Evolutionary conservation across 2,329 filamentous ascomycete genomes (phyloP).

Genomic region (Ophiosphaerella korrae): DNA sequence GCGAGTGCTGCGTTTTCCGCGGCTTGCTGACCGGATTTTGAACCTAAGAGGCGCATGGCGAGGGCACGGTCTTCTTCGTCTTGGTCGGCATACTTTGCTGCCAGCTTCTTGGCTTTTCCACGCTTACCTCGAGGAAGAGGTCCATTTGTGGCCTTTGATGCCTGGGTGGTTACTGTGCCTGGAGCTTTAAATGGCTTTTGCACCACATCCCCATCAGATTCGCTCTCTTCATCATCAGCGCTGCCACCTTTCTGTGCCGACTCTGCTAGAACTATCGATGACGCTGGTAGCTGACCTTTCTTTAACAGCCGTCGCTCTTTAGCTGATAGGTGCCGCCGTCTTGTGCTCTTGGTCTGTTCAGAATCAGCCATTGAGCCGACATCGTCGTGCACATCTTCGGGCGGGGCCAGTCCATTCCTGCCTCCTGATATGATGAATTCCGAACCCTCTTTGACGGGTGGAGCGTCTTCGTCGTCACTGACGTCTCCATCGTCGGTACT

Average conservation of each 20-base stretch:
- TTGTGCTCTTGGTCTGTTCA: slow-evolving; percentile 27
- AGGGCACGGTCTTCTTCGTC: slow-evolving; percentile 90
- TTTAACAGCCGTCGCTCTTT: slow-evolving; percentile 46
- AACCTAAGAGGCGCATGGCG: slow-evolving; percentile 86
- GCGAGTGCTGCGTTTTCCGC: slow-evolving; percentile 66
- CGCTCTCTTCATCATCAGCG: slow-evolving; percentile 41
- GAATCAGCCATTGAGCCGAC: slow-evolving; percentile 35
- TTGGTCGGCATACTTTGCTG: slow-evolving; percentile 88
- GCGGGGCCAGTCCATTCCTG: slow-evolving; percentile 4
- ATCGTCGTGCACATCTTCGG: slow-evolving; percentile 30
- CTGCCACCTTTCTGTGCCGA: slow-evolving; percentile 13
- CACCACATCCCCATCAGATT: slow-evolving; percentile 22
- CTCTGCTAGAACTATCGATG: slow-evolving; percentile 16
- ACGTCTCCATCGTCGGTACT: slow-evolving; percentile 15
- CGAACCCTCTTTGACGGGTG: slow-evolving; percentile 4
- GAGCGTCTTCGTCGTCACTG: slow-evolving; percentile 30
- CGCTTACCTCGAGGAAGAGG: slow-evolving; percentile 70
- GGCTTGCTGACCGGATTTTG: slow-evolving; percentile 69
- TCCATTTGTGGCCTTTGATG: slow-evolving; percentile 33
- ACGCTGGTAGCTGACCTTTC: slow-evolving; percentile 39
- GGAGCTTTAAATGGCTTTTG: slow-evolving; percentile 23
- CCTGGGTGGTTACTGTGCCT: slow-evolving; percentile 35
- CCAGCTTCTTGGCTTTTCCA: slow-evolving; percentile 84
- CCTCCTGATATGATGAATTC: slow-evolving; percentile 16
- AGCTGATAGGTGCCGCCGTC: slow-evolving; percentile 45